Conservation (phyloP, 2,329 filamentous ascomycete species). For the Ceratocystis ficicola region DNA sequence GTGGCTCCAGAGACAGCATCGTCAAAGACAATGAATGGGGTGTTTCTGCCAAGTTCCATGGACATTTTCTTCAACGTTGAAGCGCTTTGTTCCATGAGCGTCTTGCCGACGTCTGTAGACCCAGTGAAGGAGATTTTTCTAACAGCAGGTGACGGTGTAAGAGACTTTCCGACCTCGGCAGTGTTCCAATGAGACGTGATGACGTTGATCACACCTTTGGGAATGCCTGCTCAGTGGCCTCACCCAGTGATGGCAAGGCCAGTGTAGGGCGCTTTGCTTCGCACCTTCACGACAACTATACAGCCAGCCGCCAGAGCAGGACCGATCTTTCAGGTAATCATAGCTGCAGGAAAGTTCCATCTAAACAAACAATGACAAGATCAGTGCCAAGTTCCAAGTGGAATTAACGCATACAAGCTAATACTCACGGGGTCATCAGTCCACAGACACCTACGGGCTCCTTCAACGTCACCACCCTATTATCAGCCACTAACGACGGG, state of each 20-base stretch:
- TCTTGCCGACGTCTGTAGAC: conserved; percentile 54
- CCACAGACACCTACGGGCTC: conserved; percentile 77
- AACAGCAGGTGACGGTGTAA: conserved; percentile 59
- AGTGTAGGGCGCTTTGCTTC: conserved; percentile 84
- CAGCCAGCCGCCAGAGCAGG: conserved; percentile 85
- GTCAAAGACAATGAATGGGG: conserved; percentile 93
- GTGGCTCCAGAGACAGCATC: conserved; percentile 80
- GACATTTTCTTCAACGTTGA: conserved; percentile 72
- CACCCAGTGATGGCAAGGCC: conserved; percentile 79
- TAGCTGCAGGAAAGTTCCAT: conserved; percentile 77
- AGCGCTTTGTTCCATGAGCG: conserved; percentile 81
- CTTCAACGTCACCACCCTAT: conserved; percentile 65
- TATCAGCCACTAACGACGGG: conserved; percentile 54
- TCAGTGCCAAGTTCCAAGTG: neutral
- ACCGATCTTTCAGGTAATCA: conserved; percentile 59
- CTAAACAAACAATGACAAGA: conserved; percentile 27
- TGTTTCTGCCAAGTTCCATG: conserved; percentile 88
- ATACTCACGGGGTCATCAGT: conserved; percentile 56
- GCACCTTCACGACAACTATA: conserved; percentile 84
- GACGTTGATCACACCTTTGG: conserved; percentile 81
- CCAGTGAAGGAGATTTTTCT: conserved; percentile 94
- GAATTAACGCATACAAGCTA: neutral
- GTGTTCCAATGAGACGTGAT: conserved; percentile 73
- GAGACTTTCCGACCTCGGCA: conserved; percentile 58
- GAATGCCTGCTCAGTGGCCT: conserved; percentile 74